Percentiles rank a stretch among this genome's conserved stretches.
These are phyloP conservation scores for Silene coronaria DNA, from an alignment of 179 eudicot genomes.

Conservation along the genomic window DNA sequence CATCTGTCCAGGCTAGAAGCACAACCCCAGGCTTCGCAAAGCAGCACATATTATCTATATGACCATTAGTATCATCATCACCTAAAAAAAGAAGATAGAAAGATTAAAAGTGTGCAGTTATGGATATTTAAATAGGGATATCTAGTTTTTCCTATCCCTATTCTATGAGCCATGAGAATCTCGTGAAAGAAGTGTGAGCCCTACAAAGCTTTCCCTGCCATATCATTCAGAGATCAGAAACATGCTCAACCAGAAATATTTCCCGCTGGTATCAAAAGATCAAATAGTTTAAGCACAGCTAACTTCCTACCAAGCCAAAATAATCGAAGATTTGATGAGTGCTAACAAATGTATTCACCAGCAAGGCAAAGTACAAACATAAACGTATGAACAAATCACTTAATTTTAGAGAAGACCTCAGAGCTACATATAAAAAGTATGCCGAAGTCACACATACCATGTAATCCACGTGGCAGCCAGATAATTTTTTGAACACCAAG, in stretches of 20 bases:
- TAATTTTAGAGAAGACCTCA: background rate
- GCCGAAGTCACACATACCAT: constrained; percentile 5
- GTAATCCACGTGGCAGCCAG: constrained; percentile 86
- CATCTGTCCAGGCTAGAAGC: constrained; percentile 82
- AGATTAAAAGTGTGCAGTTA: background rate
- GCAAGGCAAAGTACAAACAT: background rate
- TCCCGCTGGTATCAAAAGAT: too few relatives aligned
- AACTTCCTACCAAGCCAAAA: background rate
- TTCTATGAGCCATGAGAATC: background rate
- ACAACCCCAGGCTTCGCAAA: constrained; percentile 85
- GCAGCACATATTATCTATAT: constrained; percentile 86
- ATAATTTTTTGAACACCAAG: constrained; percentile 75
- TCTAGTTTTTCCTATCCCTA: background rate
- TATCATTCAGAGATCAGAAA: background rate
- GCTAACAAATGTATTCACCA: background rate
- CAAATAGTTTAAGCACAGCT: too few relatives aligned
- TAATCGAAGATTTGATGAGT: background rate
- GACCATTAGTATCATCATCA: constrained; percentile 96
- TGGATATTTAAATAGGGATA: background rate
- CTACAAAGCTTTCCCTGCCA: background rate
- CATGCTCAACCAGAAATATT: background rate
- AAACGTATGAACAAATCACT: background rate
- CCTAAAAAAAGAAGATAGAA: constrained; percentile 34
- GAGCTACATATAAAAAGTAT: background rate
- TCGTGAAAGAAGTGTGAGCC: background rate